Evolutionary conservation across 2,329 filamentous ascomycete species (phyloP), one percentile per base, ranked within the genome.

Genomic region (Talaromyces albobiverticillius): DNA sequence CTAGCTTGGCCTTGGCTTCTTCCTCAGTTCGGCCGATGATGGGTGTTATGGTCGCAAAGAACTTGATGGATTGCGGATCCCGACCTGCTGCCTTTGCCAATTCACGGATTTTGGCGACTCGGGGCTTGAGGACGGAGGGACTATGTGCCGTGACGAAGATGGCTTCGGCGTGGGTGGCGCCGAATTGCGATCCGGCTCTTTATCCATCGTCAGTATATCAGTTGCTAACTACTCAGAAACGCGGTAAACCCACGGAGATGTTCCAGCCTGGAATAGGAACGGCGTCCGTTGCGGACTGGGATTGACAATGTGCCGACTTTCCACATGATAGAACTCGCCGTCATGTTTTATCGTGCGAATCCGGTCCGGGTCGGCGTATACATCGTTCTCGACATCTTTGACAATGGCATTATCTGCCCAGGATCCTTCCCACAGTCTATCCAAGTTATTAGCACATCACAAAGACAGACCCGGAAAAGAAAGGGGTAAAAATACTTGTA

Each of bases 291-390:
- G 81, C 3, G 80, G 79, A 0, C 80, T 82, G 0, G 81, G 81
- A 46, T 82, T 76, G 31, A 81, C 76, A 25, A 79, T 78, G 57
- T 79, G 77, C 2, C 71, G 65, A 2, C 70, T 73, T 51, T 73
- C 72, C 0, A 80, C 66, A 10, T 71, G 67, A 62, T 73, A 77
- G 64, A 79, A 85, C 50, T 82, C 80, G 1, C 83, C 83, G 8
- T 78, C 64, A 61, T 87, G 83, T 53, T 84, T 78, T 60, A 87
- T 86, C 9, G 76, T 77, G 20, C 82, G 76, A 54, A 87, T 79
- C 61, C 81, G 80, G 41, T 78, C 74, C 0, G 84, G 83, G 57
- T 85, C 77, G 4, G 80, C 76, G 62, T 84, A 85, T 31, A 74
- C 76, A 59, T 84, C 82, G 10, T 74, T 76, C 25, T 78, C 74